These are phyloP conservation scores for Adansonia grandidieri DNA, from an alignment of 441 rosid species.

Conservation along the genomic window DNA sequence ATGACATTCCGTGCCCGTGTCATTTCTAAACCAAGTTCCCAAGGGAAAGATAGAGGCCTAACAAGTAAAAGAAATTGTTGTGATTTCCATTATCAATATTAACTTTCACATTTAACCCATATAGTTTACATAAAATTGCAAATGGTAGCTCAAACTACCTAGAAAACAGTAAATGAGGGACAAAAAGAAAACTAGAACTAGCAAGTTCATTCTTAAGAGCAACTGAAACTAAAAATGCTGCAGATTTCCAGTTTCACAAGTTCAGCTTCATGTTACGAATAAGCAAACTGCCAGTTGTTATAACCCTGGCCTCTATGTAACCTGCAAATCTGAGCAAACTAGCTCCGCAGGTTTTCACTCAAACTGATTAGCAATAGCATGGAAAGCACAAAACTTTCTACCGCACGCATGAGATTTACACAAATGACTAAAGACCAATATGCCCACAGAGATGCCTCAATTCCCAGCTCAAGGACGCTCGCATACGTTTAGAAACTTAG, in stretches of 20 bases:
- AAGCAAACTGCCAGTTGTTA: background rate
- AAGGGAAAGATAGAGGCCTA: background rate
- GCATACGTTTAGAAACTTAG: background rate
- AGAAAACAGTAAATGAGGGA: background rate
- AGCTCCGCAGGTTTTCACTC: background rate
- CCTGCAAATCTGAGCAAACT: background rate
- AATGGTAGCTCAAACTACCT: background rate
- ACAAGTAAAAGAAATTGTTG: background rate
- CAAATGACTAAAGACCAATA: no score
- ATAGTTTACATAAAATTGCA: background rate
- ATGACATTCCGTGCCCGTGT: constrained; percentile 55
- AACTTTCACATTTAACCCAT: background rate
- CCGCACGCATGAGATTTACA: no score
- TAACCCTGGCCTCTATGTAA: background rate
- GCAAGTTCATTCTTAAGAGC: background rate
- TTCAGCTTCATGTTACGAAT: background rate
- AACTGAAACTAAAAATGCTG: background rate
- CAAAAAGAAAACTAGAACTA: background rate
- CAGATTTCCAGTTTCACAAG: background rate
- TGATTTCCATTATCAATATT: background rate
- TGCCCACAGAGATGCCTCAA: no score
- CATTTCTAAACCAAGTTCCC: constrained; percentile 39
- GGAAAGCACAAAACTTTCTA: background rate
- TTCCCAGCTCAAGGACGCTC: no score
- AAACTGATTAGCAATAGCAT: background rate